Conservation (phyloP, 1,284 basidiomycete genomes). For the Fomitopsis pinicola region DNA sequence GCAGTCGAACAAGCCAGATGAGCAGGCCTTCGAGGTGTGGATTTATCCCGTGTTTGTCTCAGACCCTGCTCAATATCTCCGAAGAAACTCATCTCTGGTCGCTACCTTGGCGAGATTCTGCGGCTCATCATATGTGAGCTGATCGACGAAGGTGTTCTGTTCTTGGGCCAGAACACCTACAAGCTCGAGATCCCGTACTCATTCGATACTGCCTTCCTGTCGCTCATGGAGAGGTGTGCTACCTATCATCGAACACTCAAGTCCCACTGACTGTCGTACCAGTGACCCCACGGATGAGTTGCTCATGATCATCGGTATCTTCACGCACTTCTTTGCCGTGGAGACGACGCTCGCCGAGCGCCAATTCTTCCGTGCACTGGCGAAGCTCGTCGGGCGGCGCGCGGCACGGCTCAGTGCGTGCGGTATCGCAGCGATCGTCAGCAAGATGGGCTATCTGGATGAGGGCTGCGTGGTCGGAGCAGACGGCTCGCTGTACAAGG, state of each 20-base stretch:
- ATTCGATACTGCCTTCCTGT: slow-evolving; percentile 96
- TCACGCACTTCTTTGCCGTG: slow-evolving; percentile 91
- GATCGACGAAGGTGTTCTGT: slow-evolving; percentile 94
- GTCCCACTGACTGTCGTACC: not conserved
- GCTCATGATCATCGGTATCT: slow-evolving; percentile 94
- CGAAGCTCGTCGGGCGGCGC: slow-evolving; percentile 85
- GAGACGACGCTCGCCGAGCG: slow-evolving; percentile 93
- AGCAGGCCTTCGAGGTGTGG: slow-evolving; percentile 85
- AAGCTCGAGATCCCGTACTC: slow-evolving; percentile 92
- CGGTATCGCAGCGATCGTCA: slow-evolving; percentile 92
- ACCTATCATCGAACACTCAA: not conserved
- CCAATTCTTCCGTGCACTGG: slow-evolving; percentile 91
- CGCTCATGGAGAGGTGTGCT: slow-evolving; percentile 84
- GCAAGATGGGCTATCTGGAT: slow-evolving; percentile 88
- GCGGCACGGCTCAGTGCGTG: slow-evolving; percentile 88
- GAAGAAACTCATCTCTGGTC: slow-evolving; percentile 96
- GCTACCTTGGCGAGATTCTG: slow-evolving; percentile 96
- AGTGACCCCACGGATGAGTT: slow-evolving; percentile 98
- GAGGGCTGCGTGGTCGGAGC: slow-evolving; percentile 88
- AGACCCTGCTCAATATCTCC: not conserved
- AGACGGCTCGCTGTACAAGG: slow-evolving; percentile 91
- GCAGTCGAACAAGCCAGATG: slow-evolving; percentile 92
- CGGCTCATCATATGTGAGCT: slow-evolving; percentile 93
- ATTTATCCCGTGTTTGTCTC: not conserved
- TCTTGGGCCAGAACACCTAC: slow-evolving; percentile 97